Percentiles rank a stretch among this genome's conserved stretches.
Conservation (phyloP, 2,329 filamentous ascomycete genomes). For the Incumbomyces delicatus region DNA sequence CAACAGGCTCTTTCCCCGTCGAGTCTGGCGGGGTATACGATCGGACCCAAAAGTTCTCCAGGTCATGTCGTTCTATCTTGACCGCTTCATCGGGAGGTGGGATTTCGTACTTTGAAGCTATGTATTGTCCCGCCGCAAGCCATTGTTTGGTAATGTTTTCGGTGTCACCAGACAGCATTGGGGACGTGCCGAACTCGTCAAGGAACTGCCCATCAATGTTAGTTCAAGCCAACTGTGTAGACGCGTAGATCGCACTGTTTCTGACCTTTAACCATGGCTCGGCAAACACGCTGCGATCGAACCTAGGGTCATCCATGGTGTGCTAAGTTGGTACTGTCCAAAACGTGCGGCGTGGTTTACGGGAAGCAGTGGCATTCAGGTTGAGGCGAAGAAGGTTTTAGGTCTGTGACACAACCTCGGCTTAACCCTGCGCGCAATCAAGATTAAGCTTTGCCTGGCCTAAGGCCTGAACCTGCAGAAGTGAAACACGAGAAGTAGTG, state of each 20-base stretch:
- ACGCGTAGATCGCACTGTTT: not conserved
- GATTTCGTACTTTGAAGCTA: constrained; percentile 3
- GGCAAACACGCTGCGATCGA: not conserved
- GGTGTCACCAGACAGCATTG: not conserved
- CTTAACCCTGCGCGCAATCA: too few relatives aligned
- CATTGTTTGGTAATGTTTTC: not conserved
- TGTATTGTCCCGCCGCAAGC: not conserved
- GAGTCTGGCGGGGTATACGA: constrained; percentile 7
- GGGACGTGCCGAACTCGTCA: constrained; percentile 4
- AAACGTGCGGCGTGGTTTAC: too few relatives aligned
- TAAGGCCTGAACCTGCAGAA: too few relatives aligned
- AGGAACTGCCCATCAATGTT: not conserved
- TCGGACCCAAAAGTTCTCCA: constrained; percentile 1
- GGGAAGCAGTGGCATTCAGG: too few relatives aligned
- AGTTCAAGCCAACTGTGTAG: not conserved
- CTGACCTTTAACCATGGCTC: constrained; percentile 1
- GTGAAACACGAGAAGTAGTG: too few relatives aligned
- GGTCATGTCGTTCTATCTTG: constrained; percentile 1
- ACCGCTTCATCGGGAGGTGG: constrained; percentile 5
- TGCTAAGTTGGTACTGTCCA: too few relatives aligned
- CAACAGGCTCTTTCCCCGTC: constrained; percentile 17
- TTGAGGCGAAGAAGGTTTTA: too few relatives aligned
- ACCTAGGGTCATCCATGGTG: not conserved
- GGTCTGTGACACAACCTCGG: too few relatives aligned
- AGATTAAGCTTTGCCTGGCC: too few relatives aligned